Evolutionary conservation across 1,139 yeast genomes (phyloP).

Genomic region (Suhomyces panamericanus): DNA sequence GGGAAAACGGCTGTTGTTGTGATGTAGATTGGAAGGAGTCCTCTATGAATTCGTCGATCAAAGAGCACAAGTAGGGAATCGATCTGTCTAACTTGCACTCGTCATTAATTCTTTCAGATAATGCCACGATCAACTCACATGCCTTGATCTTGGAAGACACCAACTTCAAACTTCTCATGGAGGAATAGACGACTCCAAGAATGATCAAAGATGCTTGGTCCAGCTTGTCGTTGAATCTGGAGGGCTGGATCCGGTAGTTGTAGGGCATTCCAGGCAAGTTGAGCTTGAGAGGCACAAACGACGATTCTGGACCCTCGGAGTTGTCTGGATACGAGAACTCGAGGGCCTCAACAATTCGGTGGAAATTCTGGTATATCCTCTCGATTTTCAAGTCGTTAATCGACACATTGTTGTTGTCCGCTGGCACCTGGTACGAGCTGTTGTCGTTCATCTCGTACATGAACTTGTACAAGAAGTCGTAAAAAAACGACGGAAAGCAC

Average conservation of each 20-base stretch:
- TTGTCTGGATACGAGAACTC: slow-evolving; percentile 36
- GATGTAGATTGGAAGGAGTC: slow-evolving; percentile 3
- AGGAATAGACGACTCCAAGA: slow-evolving; percentile 62
- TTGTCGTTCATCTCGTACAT: slow-evolving; percentile 42
- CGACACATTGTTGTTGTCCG: slow-evolving; percentile 25
- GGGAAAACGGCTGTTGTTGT: slow-evolving; percentile 2
- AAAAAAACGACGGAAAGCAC: slow-evolving; percentile 72
- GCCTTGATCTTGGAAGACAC: slow-evolving; percentile 68
- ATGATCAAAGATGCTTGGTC: slow-evolving; percentile 62
- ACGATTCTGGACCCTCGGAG: slow-evolving; percentile 8
- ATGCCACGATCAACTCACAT: slow-evolving; percentile 71
- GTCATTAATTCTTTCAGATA: slow-evolving; percentile 76
- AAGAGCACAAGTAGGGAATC: slow-evolving; percentile 69
- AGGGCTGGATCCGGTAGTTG: slow-evolving; percentile 43
- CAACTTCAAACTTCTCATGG: slow-evolving; percentile 62
- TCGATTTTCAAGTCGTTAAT: slow-evolving; percentile 61
- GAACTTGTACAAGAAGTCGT: slow-evolving; percentile 68
- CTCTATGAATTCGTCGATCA: slow-evolving; percentile 37
- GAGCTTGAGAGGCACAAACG: slow-evolving; percentile 41
- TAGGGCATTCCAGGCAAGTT: slow-evolving; percentile 51
- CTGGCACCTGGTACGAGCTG: slow-evolving; percentile 19
- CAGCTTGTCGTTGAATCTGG: slow-evolving; percentile 25
- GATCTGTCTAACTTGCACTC: slow-evolving; percentile 85
- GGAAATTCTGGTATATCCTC: slow-evolving; percentile 57
- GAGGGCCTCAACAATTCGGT: slow-evolving; percentile 49